phyloP scores from a whole-genome alignment of 2,329 filamentous ascomycete genomes.

The Venturia nashicola region DNA sequence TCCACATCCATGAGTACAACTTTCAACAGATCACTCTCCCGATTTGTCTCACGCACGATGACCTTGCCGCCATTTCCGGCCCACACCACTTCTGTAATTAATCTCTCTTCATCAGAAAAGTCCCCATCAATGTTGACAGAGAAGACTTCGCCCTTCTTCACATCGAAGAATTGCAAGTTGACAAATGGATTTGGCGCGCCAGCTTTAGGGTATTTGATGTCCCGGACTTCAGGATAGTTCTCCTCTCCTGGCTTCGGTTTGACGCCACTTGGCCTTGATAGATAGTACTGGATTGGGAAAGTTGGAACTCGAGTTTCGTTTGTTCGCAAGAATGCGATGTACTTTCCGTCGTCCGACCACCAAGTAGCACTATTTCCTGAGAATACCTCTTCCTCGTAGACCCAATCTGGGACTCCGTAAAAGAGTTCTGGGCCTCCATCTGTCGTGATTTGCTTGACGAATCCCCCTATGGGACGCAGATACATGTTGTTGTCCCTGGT shows the following conservation, averaged over 20 bases:
- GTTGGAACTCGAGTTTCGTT: constrained; percentile 88
- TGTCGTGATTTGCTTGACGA: constrained; percentile 61
- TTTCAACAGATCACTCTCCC: constrained; percentile 83
- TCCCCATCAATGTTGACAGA: constrained; percentile 64
- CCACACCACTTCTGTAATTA: constrained; percentile 92
- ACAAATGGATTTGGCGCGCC: constrained; percentile 89
- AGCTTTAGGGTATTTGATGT: constrained; percentile 96
- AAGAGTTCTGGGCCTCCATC: constrained; percentile 85
- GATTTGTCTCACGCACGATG: constrained; percentile 82
- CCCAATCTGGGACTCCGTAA: constrained; percentile 96
- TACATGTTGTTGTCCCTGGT: constrained; percentile 85
- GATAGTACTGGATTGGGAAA: constrained; percentile 87
- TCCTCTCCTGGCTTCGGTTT: constrained; percentile 59
- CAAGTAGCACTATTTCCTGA: constrained; percentile 71
- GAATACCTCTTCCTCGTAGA: constrained; percentile 84
- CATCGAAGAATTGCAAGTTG: constrained; percentile 77
- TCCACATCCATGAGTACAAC: constrained; percentile 75
- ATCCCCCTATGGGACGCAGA: constrained; percentile 53
- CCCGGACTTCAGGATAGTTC: constrained; percentile 75
- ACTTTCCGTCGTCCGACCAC: constrained; percentile 88
- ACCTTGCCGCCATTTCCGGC: constrained; percentile 62
- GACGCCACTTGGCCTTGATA: constrained; percentile 71
- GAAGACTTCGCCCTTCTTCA: constrained; percentile 66
- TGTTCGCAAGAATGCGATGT: constrained; percentile 81
- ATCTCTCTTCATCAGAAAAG: constrained; percentile 67